phyloP scores from a whole-genome alignment of 306 rosid genomes.

The Cyclanthera cordifolia region DNA sequence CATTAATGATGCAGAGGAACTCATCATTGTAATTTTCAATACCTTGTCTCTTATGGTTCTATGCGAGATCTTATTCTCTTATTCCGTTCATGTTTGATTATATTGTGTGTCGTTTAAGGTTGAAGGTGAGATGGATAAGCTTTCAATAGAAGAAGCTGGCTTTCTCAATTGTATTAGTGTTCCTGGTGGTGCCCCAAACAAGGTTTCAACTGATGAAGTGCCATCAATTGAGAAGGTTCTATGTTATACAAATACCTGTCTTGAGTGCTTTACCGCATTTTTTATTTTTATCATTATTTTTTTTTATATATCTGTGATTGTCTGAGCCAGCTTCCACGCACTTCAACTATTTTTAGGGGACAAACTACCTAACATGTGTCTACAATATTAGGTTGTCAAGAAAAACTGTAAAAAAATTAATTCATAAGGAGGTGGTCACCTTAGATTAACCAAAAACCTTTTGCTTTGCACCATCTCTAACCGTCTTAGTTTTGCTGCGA shows the following conservation, averaged over 20 bases:
- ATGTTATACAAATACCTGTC: neutral
- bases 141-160: conserved; percentile 90
- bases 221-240: conserved; percentile 64
- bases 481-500: neutral
- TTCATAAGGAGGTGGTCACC: too few species aligned
- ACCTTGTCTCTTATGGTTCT: conserved; percentile 2
- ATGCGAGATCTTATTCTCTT: neutral
- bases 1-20: conserved; percentile 49
- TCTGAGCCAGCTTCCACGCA: too few species aligned
- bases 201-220: conserved; percentile 45
- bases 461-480: neutral
- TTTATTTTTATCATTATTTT: too few species aligned
- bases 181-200: conserved; percentile 74
- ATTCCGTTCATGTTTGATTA: neutral
- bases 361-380: too few species aligned
- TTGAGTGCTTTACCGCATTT: neutral
- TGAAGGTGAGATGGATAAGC: conserved; percentile 92
- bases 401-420: too few species aligned
- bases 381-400: too few species aligned
- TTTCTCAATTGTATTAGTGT: conserved; percentile 78
- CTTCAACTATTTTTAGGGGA: too few species aligned
- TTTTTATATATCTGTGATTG: too few species aligned
- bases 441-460: too few species aligned
- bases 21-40: conserved; percentile 47
- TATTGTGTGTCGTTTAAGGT: conserved; percentile 37